These are phyloP conservation scores for Rubia tinctorum DNA, from an alignment of 305 asterid species.

Conservation along the genomic window DNA sequence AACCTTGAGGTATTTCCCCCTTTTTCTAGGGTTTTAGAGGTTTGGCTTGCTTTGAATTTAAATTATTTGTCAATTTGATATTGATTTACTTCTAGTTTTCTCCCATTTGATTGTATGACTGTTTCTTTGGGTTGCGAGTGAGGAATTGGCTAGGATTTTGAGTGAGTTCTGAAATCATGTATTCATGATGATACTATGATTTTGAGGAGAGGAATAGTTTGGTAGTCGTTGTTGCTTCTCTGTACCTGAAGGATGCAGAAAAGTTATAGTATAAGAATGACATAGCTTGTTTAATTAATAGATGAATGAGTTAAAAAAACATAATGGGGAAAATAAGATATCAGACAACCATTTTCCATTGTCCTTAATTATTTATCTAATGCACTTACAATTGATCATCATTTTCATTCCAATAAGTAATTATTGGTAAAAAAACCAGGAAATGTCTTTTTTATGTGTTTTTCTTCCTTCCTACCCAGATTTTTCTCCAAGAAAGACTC, in stretches of 20 bases:
- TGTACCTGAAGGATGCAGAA: conserved; percentile 82
- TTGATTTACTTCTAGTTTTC: too few relatives aligned
- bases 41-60: too few relatives aligned
- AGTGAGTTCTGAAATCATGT: conserved; percentile 44
- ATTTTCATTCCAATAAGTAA: too few relatives aligned
- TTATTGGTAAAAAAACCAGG: too few relatives aligned
- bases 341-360: not conserved
- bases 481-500: not conserved
- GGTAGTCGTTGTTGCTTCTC: conserved; percentile 83
- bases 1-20: too few relatives aligned
- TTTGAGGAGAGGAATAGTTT: conserved; percentile 49
- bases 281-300: not conserved
- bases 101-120: too few relatives aligned
- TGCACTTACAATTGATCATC: not conserved
- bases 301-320: not conserved
- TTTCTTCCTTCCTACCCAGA: not conserved
- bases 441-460: not conserved
- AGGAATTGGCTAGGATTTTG: too few relatives aligned
- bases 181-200: conserved; percentile 28
- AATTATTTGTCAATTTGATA: too few relatives aligned
- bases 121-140: too few relatives aligned
- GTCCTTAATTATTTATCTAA: not conserved
- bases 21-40: too few relatives aligned
- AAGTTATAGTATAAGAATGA: conserved; percentile 46
- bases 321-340: not conserved